Conservation (phyloP, 345 rosid species). For the Aurinia saxatilis region DNA sequence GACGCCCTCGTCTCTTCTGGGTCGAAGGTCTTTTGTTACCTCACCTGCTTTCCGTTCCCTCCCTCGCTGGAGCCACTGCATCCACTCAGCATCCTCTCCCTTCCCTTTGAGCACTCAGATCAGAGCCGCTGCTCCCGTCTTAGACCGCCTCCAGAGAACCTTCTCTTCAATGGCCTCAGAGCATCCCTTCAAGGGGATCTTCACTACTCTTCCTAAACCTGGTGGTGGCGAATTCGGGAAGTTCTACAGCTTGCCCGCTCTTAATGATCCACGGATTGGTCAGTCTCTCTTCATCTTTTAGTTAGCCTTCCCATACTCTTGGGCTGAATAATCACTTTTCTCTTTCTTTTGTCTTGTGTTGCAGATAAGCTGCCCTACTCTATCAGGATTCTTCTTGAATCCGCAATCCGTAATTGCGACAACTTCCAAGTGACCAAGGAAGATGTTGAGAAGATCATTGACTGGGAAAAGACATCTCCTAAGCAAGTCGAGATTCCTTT, state of each 20-base stretch:
- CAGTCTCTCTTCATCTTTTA: background rate
- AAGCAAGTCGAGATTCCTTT: constrained; percentile 73
- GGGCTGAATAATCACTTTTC: no score
- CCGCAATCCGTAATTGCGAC: constrained; percentile 68
- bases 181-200: constrained; percentile 67
- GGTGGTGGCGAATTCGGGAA: constrained; percentile 95
- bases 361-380: constrained; percentile 62
- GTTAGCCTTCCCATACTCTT: no score
- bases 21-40: constrained; percentile 43
- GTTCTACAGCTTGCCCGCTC: constrained; percentile 83
- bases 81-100: constrained; percentile 47
- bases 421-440: constrained; percentile 61
- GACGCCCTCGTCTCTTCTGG: constrained; percentile 7
- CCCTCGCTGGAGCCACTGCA: constrained; percentile 62
- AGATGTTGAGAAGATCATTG: constrained; percentile 68
- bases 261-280: constrained; percentile 97
- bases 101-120: constrained; percentile 41
- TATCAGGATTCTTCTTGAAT: constrained; percentile 59
- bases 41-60: constrained; percentile 45
- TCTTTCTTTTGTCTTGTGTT: background rate
- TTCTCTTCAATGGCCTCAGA: constrained; percentile 76
- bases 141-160: constrained; percentile 54
- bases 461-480: constrained; percentile 59
- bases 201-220: constrained; percentile 77
- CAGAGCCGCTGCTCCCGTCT: constrained; percentile 42